A percentile compares a stretch with the other conserved stretches of the same genome.
Conservation (phyloP, 179 eudicot genomes). For the Patellifolia procumbens region DNA sequence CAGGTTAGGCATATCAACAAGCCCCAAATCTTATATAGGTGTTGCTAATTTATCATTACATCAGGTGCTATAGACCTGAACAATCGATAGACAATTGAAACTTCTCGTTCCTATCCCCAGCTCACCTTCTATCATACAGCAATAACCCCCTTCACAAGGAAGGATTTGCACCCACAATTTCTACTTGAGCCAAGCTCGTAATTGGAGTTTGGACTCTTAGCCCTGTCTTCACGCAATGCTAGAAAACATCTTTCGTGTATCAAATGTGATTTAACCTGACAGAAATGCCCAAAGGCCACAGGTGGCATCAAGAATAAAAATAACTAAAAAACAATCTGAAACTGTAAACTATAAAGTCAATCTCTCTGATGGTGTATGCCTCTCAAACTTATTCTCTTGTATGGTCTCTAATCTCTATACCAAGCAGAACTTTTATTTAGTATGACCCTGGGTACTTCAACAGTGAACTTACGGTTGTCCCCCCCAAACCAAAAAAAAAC, state of each 20-base stretch:
- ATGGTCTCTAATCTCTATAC: background rate
- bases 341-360: background rate
- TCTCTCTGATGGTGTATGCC: background rate
- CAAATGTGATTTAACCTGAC: background rate
- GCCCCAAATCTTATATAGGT: background rate
- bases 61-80: background rate
- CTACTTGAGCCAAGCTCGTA: background rate
- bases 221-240: background rate
- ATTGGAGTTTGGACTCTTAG: background rate
- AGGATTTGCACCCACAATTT: background rate
- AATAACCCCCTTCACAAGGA: background rate
- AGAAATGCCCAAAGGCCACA: background rate
- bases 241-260: background rate
- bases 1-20: background rate
- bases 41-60: background rate
- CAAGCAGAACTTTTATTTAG: background rate
- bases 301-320: background rate
- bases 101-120: background rate
- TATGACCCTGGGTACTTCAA: background rate
- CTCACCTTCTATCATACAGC: background rate
- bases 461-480: background rate
- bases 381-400: background rate
- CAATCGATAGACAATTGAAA: background rate
- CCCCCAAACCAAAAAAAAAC: background rate
- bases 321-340: background rate